Evolutionary conservation across 1,284 basidiomycete species (phyloP), one percentile per base, ranked within the genome.

Genomic region (Stereum hirsutum): DNA sequence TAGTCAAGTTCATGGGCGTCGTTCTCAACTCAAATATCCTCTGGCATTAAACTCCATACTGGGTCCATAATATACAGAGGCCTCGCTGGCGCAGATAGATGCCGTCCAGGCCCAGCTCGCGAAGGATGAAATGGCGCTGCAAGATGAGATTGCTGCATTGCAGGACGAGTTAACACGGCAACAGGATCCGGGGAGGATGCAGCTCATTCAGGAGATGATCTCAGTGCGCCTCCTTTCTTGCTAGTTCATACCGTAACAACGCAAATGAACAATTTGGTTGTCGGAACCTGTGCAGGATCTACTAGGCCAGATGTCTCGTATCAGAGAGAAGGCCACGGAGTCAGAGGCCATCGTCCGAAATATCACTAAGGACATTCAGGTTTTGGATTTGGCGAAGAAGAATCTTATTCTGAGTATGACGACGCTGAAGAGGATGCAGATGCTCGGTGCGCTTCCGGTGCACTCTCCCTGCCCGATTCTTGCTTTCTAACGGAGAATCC

Each of bases 281-380:
- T 12, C 24, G 26, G 4, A 20, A 12, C 15, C 23, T 32, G 33
- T 25, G 45, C 46, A 95, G 92, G 90, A 94, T 57, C 74, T 98
- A 8, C 75, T 98, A 44, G 79, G 84, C 24, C 92, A 97, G 65
- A 93, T 97, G 78, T 90, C 87, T 20, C 81, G 84, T 42, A 97
- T 98, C 52, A 77, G 91, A 28, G 92, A 96, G 61, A 95, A 97
- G 61, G 91, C 93, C 0, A 88, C 89, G 0, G 93, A 97, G 60
- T 93, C 91, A 10, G 95, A 99, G 59, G 90, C 89, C 1, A 91
- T 97, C 38, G 96, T 99, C 27, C 77, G 88, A 46, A 82, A 91
- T 49, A 96, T 99, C 54, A 99, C 96, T 5, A 85, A 90, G 52
- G 96, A 99, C 60, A 98, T 99, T 44, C 92, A 97, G 59, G 80